Percentiles rank a stretch among this genome's conserved stretches.
Conservation (phyloP, 768 basidiomycete species). For the Xanthoconium purpureum region DNA sequence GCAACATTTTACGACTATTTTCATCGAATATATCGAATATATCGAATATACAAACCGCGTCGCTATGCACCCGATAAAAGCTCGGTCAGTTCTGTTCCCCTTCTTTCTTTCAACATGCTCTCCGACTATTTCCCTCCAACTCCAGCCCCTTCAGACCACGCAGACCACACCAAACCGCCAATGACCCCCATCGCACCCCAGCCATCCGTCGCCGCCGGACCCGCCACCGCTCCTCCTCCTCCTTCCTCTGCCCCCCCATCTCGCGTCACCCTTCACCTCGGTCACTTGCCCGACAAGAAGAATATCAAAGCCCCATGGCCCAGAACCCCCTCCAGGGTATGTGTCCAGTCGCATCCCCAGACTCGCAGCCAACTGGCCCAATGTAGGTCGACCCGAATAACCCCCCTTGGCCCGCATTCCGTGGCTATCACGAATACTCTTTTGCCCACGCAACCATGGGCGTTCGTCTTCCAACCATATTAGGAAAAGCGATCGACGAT, state of each 20-base stretch:
- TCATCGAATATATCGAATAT: slow-evolving; percentile 28
- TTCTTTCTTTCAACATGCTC: slow-evolving; percentile 2
- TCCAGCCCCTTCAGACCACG: slow-evolving; percentile 24
- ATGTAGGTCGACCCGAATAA: slow-evolving; percentile 75
- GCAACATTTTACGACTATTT: slow-evolving; percentile 7
- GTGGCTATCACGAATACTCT: slow-evolving; percentile 78
- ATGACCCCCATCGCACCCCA: slow-evolving; percentile 2
- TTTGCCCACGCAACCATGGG: slow-evolving; percentile 95
- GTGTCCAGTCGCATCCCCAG: slow-evolving; percentile 13
- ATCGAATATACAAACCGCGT: too few relatives aligned
- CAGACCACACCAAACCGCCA: neutral
- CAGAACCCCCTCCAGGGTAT: slow-evolving; percentile 66
- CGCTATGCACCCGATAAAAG: slow-evolving; percentile 8
- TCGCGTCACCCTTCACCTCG: slow-evolving; percentile 68
- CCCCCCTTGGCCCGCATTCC: slow-evolving; percentile 79
- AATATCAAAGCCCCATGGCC: slow-evolving; percentile 72
- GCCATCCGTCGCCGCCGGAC: neutral
- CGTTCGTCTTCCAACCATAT: slow-evolving; percentile 89
- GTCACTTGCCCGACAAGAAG: slow-evolving; percentile 71
- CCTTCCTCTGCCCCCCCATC: slow-evolving; percentile 40
- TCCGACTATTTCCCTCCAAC: slow-evolving; percentile 30
- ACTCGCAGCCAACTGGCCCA: neutral
- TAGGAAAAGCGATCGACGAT: slow-evolving; percentile 95
- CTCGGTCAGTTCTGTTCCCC: neutral
- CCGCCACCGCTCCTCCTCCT: slow-evolving; percentile 12